These are phyloP conservation scores for Nicotiana noctiflora DNA, from an alignment of 257 asterid species.

Conservation along the genomic window DNA sequence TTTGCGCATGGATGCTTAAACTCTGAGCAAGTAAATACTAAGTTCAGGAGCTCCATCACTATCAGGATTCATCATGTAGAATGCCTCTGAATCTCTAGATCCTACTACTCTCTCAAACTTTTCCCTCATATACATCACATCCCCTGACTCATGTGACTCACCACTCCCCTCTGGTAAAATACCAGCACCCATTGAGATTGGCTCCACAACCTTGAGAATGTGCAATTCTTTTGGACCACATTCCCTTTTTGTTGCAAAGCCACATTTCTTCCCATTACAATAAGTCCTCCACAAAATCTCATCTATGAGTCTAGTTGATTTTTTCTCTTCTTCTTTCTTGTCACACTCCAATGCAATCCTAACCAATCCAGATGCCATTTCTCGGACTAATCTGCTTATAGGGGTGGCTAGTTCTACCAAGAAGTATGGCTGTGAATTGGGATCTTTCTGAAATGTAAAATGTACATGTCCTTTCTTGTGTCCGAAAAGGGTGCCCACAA, in stretches of 20 bases:
- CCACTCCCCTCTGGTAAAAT: conserved; percentile 28
- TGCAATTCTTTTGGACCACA: conserved; percentile 36
- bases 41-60: conserved; percentile 50
- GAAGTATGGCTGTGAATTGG: conserved; percentile 31
- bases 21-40: conserved; percentile 49
- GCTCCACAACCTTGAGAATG: conserved; percentile 45
- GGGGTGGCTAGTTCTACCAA: conserved; percentile 47
- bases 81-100: conserved; percentile 55
- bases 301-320: conserved; percentile 21
- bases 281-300: conserved; percentile 46
- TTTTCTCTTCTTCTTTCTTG: conserved; percentile 24
- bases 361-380: conserved; percentile 43
- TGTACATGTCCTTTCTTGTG: conserved; percentile 35
- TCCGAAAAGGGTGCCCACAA: conserved; percentile 52
- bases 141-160: conserved; percentile 7
- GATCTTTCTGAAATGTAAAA: conserved; percentile 42
- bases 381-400: conserved; percentile 37
- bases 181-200: conserved; percentile 52
- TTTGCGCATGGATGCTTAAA: too few relatives aligned
- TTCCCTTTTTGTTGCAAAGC: conserved; percentile 33
- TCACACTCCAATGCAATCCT: conserved; percentile 51
- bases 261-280: conserved; percentile 43
- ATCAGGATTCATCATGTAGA: conserved; percentile 62
- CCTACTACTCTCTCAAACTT: conserved; percentile 63
- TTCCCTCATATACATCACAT: conserved; percentile 53